Conservation (phyloP, 192 early-diverging fungal genomes). For the Backusella sp. region DNA sequence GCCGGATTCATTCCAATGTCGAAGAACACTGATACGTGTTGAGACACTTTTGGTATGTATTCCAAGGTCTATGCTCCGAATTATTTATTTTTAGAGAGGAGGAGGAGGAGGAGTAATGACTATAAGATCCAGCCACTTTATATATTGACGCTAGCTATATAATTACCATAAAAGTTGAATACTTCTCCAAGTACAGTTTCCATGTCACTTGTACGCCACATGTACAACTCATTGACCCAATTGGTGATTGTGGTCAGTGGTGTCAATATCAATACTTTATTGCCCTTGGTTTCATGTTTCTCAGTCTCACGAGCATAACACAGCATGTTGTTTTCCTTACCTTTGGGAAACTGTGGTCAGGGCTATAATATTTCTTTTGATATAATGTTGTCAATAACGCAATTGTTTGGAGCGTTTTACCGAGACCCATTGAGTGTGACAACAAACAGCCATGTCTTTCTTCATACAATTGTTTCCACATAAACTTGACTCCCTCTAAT, state of each 20-base stretch:
- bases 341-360: slow-evolving; percentile 47
- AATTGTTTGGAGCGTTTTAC: slow-evolving; percentile 79
- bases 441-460: slow-evolving; percentile 74
- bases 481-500: slow-evolving; percentile 69
- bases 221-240: slow-evolving; percentile 70
- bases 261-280: slow-evolving; percentile 69
- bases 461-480: slow-evolving; percentile 81
- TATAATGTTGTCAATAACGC: slow-evolving; percentile 69
- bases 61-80: background rate
- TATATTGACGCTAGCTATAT: background rate
- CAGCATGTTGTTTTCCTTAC: slow-evolving; percentile 37
- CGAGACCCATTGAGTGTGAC: slow-evolving; percentile 84
- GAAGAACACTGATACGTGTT: slow-evolving; percentile 34
- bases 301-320: background rate
- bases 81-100: no score
- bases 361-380: slow-evolving; percentile 51
- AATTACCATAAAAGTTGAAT: slow-evolving; percentile 42
- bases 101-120: no score
- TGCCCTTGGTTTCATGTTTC: slow-evolving; percentile 8
- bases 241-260: slow-evolving; percentile 70
- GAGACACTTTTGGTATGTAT: background rate
- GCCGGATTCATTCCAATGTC: slow-evolving; percentile 57
- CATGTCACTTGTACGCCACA: slow-evolving; percentile 55
- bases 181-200: slow-evolving; percentile 41
- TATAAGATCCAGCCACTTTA: background rate